phyloP scores from a whole-genome alignment of 257 asterid genomes.

The Gynochthodes officinalis region DNA sequence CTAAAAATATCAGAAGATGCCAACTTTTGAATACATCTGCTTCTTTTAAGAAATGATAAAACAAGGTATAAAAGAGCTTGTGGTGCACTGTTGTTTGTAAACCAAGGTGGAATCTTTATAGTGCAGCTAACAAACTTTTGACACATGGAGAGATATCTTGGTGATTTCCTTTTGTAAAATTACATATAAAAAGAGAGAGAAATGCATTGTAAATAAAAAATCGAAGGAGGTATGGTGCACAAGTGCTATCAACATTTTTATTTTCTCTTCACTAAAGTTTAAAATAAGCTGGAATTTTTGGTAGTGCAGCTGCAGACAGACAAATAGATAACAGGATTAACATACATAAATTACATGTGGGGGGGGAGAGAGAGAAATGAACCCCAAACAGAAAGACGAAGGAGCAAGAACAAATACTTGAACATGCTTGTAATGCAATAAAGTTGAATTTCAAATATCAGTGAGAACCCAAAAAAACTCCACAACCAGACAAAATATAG shows the following conservation, averaged over 20 bases:
- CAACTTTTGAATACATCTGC: neutral
- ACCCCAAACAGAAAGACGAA: neutral
- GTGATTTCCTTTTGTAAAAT: neutral
- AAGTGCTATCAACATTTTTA: neutral
- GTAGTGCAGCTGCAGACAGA: neutral
- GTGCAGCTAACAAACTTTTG: neutral
- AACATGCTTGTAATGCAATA: neutral
- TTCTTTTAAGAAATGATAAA: neutral
- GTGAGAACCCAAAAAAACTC: neutral
- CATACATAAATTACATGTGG: neutral
- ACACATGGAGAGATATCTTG: neutral
- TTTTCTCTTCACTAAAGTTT: too few relatives aligned
- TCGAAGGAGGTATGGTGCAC: neutral
- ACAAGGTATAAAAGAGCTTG: neutral
- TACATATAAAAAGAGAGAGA: neutral
- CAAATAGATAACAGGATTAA: neutral
- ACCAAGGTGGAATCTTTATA: neutral
- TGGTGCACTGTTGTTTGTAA: neutral
- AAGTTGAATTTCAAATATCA: neutral
- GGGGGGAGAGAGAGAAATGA: neutral
- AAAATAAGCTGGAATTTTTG: neutral
- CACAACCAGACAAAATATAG: neutral
- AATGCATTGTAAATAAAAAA: neutral
- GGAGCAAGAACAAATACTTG: neutral
- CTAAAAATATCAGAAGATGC: slow-evolving; percentile 10